Percentiles rank a stretch among this genome's conserved stretches.
These are phyloP conservation scores for Lathyrus aphaca DNA, from an alignment of 306 rosid genomes.

Conservation along the genomic window DNA sequence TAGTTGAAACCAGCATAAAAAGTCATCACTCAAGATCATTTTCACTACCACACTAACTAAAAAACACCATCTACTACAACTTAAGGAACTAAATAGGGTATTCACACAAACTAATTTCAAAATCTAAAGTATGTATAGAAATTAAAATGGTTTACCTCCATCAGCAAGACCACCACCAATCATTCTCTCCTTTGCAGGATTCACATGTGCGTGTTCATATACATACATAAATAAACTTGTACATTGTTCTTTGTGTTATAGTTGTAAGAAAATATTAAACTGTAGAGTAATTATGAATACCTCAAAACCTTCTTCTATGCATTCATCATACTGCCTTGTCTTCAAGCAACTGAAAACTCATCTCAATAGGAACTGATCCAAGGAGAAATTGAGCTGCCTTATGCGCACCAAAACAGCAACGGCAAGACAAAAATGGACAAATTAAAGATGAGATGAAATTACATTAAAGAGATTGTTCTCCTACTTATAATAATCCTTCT, in stretches of 20 bases:
- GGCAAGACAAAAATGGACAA: too few species aligned
- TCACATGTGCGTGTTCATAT: slow-evolving; percentile 50
- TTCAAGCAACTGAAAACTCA: too few species aligned
- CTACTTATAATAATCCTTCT: too few species aligned
- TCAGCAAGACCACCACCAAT: slow-evolving; percentile 95
- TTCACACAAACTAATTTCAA: not conserved
- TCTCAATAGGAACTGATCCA: too few species aligned
- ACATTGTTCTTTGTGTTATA: not conserved
- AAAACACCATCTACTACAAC: not conserved
- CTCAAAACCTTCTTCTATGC: too few species aligned
- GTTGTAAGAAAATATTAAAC: not conserved
- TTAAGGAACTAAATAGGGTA: not conserved
- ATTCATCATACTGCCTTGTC: too few species aligned
- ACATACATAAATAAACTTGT: not conserved
- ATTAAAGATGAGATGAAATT: too few species aligned
- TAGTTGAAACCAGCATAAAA: slow-evolving; percentile 49
- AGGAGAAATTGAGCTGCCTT: too few species aligned
- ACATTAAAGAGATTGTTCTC: too few species aligned
- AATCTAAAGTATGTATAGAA: not conserved
- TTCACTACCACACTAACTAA: not conserved
- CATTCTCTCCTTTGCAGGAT: slow-evolving; percentile 91
- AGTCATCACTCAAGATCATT: not conserved
- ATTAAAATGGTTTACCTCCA: slow-evolving; percentile 62
- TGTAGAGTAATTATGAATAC: slow-evolving; percentile 30
- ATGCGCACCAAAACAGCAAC: too few species aligned